phyloP scores from a whole-genome alignment of 2,329 filamentous ascomycete genomes.

The Claviceps lovelessii region DNA sequence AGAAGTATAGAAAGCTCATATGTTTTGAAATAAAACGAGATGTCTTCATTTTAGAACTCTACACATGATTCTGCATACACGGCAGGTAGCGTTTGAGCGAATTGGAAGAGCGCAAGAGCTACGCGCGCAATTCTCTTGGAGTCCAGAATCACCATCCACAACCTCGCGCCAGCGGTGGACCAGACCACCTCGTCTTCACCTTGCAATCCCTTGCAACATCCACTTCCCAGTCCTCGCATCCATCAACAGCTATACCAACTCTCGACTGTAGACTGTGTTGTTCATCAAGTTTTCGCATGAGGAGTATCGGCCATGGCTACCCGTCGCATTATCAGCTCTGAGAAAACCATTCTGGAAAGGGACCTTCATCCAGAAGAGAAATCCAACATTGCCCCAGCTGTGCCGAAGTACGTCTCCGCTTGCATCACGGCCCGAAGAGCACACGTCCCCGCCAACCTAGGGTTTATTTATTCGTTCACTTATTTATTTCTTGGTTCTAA shows the following conservation, averaged over 20 bases:
- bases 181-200: neutral
- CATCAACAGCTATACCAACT: neutral
- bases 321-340: constrained; percentile 47
- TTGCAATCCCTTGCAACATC: neutral
- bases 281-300: neutral
- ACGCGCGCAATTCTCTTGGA: neutral
- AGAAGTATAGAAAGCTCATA: neutral
- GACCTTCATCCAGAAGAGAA: constrained; percentile 39
- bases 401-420: constrained; percentile 47
- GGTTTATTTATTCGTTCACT: too few relatives aligned
- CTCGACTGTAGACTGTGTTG: neutral
- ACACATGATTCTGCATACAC: neutral
- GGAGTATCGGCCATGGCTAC: constrained; percentile 46
- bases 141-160: neutral
- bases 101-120: neutral
- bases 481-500: neutral
- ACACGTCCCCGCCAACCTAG: too few relatives aligned
- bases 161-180: neutral
- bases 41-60: neutral
- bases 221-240: neutral
- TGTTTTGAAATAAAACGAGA: neutral
- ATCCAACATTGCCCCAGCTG: constrained; percentile 67
- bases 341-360: constrained; percentile 52
- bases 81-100: neutral
- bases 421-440: neutral